Base-by-base conservation (phyloP, 2,329 filamentous ascomycete genomes). In the Scedosporium minutisporum region DNA sequence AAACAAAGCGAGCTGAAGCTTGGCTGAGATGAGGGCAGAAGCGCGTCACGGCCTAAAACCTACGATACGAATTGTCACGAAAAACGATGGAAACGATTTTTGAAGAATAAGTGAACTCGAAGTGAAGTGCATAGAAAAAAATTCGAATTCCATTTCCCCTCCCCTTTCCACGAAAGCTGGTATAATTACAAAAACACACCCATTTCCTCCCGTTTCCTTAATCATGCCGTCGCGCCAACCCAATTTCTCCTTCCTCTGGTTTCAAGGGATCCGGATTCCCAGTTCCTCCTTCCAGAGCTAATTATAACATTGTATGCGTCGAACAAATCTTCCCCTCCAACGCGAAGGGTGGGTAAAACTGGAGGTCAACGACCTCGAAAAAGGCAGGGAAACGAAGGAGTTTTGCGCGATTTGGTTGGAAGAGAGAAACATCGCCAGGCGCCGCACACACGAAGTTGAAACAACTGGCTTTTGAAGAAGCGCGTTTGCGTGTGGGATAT, bases 111-210 rank as follows among this genome's bases (percentile, higher is more conserved):
- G 42, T 46, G 16, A 46, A n/a, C 3, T 3, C 2, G 3, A n/a
- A 18, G 42, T 18, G 4, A 46, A 46, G 42, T 46, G 42, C 42
- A 44, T 44, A 25, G 21, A 59, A 23, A 59, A 59, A 60, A 42
- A 9, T 61, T 51, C 21, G 18, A 21, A 53, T 61, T 61, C 58
- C 58, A 21, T 29, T 33, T 51, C 48, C 58, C 44, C 14, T 44
- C 10, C 55, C 55, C 38, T 25, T 9, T 46, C 33, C 33, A 44
- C 46, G n/a, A 41, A 61, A 55, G 21, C 48, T 61, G 60, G 60
- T 61, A 61, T 61, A 61, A 60, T 57, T 57, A 61, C 60, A 61
- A 33, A 48, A 18, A 61, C 44, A 48, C 23, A 61, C 25, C 42
- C 16, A 27, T 41, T 41, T 38, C 51, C 18, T 23, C 27, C 48